A percentile compares a stretch with the other conserved stretches of the same genome.
phyloP scores from a whole-genome alignment of 257 asterid genomes.

The Anisodus acutangulus region DNA sequence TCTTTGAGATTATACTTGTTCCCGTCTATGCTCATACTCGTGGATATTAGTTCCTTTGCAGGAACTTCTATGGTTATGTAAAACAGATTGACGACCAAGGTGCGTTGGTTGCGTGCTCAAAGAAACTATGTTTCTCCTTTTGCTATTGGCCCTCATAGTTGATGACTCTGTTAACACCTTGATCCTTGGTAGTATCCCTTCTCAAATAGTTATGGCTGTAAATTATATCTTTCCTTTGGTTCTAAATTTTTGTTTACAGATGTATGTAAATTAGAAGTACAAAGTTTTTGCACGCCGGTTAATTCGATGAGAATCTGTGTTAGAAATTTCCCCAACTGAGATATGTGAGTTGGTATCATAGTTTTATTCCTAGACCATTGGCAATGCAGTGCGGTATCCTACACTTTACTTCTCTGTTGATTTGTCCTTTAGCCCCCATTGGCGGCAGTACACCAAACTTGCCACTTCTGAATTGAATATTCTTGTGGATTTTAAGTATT shows the following conservation, averaged over 20 bases:
- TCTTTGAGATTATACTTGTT: constrained; percentile 15
- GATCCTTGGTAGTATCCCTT: constrained; percentile 4
- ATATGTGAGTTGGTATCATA: constrained; percentile 8
- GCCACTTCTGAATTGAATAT: constrained; percentile 22
- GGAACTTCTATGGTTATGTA: background rate
- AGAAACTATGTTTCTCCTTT: constrained; percentile 21
- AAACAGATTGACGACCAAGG: constrained; percentile 26
- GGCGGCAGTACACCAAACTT: constrained; percentile 72
- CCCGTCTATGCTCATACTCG: background rate
- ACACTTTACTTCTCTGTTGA: constrained; percentile 21
- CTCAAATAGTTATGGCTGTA: constrained; percentile 15
- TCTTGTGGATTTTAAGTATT: constrained; percentile 44
- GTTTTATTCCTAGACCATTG: constrained; percentile 26
- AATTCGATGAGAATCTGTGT: background rate
- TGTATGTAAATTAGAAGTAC: constrained; percentile 22
- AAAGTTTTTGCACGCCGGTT: constrained; percentile 13
- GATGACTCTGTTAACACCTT: background rate
- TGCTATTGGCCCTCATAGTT: background rate
- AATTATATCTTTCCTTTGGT: constrained; percentile 19
- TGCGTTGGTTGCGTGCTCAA: background rate
- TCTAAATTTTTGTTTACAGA: background rate
- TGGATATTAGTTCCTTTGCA: constrained; percentile 17
- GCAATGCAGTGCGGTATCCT: constrained; percentile 33
- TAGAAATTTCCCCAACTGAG: background rate
- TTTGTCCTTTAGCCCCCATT: constrained; percentile 49